phyloP scores from a whole-genome alignment of 2,329 filamentous ascomycete species.

The Sporothrix mexicana region DNA sequence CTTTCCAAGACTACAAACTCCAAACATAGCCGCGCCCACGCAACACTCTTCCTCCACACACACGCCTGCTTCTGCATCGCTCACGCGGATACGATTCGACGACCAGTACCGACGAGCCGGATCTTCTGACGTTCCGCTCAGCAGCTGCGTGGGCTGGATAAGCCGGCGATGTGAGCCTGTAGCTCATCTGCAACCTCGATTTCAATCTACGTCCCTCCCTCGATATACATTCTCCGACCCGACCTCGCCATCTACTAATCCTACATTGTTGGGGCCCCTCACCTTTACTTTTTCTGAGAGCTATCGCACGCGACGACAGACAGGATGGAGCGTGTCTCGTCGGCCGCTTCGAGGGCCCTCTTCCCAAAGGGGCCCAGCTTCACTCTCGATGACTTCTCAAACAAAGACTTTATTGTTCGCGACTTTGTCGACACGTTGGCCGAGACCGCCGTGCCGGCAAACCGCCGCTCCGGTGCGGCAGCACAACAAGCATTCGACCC shows the following conservation, averaged over 20 bases:
- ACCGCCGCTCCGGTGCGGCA: slow-evolving; percentile 74
- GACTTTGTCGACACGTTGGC: slow-evolving; percentile 96
- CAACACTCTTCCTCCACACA: neutral
- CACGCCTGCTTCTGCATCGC: neutral
- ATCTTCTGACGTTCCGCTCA: neutral
- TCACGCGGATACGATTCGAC: neutral
- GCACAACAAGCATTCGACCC: slow-evolving; percentile 79
- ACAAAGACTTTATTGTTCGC: slow-evolving; percentile 94
- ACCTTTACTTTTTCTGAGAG: neutral
- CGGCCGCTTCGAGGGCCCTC: slow-evolving; percentile 64
- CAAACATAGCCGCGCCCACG: neutral
- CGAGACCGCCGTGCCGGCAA: slow-evolving; percentile 78
- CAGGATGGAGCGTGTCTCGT: slow-evolving; percentile 50
- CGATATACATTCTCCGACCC: neutral
- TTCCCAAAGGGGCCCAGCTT: slow-evolving; percentile 83
- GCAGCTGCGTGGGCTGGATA: slow-evolving; percentile 7
- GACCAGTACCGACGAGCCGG: neutral
- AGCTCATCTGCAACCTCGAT: slow-evolving; percentile 15
- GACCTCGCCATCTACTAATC: neutral
- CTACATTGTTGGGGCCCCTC: neutral
- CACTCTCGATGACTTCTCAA: slow-evolving; percentile 85
- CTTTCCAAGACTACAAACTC: slow-evolving; percentile 8
- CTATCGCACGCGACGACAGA: neutral
- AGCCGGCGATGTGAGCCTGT: slow-evolving; percentile 31
- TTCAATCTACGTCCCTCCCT: neutral